Conservation (phyloP, 108 stramenopile genomes). For the Stephanodiscus minutulus region DNA sequence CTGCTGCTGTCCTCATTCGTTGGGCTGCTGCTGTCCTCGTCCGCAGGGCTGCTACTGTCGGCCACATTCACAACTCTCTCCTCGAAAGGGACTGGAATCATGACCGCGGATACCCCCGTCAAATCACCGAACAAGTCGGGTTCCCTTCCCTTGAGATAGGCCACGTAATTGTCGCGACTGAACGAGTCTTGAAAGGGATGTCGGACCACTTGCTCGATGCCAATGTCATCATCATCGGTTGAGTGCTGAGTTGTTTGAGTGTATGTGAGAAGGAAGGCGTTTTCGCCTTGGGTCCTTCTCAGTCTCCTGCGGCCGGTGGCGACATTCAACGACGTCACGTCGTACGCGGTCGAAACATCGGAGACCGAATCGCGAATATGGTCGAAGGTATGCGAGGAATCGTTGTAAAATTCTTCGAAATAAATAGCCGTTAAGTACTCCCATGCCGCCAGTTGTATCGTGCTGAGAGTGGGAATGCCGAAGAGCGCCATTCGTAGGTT, state of each 20-base stretch:
- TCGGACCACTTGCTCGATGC: constrained; percentile 23
- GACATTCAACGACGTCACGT: constrained; percentile 24
- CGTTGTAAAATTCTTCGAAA: constrained; percentile 25
- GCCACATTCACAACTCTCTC: neutral
- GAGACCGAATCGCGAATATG: constrained; percentile 9
- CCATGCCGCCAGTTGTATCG: constrained; percentile 36
- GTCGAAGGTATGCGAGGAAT: constrained; percentile 4
- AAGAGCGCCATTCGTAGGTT: constrained; percentile 47
- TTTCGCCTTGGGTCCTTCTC: constrained; percentile 2
- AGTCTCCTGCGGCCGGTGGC: constrained; percentile 14
- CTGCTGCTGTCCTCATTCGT: neutral
- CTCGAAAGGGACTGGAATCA: constrained; percentile 26
- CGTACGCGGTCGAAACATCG: constrained; percentile 28
- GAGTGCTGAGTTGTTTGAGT: constrained; percentile 28
- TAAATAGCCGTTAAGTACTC: constrained; percentile 17
- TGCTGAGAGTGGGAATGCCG: constrained; percentile 23
- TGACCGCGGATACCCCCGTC: constrained; percentile 30
- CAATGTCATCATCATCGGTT: constrained; percentile 10
- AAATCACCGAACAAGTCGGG: constrained; percentile 25
- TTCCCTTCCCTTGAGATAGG: constrained; percentile 24
- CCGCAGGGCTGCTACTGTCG: neutral
- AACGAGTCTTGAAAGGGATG: constrained; percentile 30
- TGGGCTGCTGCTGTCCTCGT: neutral
- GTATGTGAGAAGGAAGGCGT: constrained; percentile 38
- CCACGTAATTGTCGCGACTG: constrained; percentile 27